A percentile compares a stretch with the other conserved stretches of the same genome.
phyloP scores from a whole-genome alignment of 192 early-diverging fungal species.

The Backusella westeae region DNA sequence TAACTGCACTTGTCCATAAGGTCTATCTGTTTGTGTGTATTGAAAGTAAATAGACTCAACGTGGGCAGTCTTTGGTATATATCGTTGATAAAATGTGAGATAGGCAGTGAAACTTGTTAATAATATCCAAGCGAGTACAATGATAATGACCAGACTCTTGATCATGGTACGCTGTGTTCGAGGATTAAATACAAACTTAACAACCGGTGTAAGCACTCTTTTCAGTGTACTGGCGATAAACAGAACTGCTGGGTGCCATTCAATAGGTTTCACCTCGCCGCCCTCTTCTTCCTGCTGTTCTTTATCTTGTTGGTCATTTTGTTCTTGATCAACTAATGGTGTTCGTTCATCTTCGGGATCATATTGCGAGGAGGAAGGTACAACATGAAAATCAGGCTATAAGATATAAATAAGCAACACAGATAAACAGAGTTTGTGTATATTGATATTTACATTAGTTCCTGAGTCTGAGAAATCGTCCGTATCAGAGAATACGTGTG shows the following conservation, averaged over 20 bases:
- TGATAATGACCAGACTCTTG: constrained; percentile 14
- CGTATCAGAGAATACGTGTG: constrained; percentile 9
- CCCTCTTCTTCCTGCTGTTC: background rate
- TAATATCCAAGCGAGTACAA: constrained; percentile 27
- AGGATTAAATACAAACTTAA: constrained; percentile 25
- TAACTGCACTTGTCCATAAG: background rate
- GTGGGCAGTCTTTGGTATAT: constrained; percentile 30
- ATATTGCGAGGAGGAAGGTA: constrained; percentile 9
- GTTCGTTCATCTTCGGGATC: constrained; percentile 6
- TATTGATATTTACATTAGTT: background rate
- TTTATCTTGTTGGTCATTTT: background rate
- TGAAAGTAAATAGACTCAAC: constrained; percentile 31
- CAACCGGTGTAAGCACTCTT: constrained; percentile 13
- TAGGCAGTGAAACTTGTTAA: constrained; percentile 27
- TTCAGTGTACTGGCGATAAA: background rate
- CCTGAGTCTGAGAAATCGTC: constrained; percentile 13
- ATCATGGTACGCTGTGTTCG: constrained; percentile 26
- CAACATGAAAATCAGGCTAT: constrained; percentile 16
- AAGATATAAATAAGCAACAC: background rate
- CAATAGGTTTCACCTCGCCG: constrained; percentile 6
- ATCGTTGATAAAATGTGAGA: constrained; percentile 31
- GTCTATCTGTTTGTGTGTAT: constrained; percentile 10
- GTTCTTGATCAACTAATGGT: background rate
- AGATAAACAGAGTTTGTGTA: background rate
- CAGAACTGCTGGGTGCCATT: constrained; percentile 20